Base-by-base conservation (phyloP, 2,329 filamentous ascomycete species). In the Venturia carpophila region DNA sequence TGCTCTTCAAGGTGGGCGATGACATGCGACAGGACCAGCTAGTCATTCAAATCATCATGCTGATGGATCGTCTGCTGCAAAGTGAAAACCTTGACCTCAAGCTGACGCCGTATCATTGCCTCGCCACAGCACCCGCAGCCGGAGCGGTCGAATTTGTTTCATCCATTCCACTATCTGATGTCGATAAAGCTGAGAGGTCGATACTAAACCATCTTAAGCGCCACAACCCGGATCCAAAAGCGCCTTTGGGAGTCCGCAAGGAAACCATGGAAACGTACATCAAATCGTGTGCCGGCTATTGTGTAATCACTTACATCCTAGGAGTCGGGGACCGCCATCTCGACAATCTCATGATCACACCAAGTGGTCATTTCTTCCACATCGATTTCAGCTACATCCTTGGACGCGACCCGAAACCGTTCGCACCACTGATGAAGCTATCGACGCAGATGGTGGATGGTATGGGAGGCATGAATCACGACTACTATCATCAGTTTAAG, bases 381-480 rank as follows among this genome's bases (percentile, higher is more conserved):
- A 92, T 93, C 39, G 94, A 99, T 75, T 99, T 99, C 71, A 94
- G 95, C 52, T 99, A 96, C 76, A 99, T 99, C 68, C 87, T 99
- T 1, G 94, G 94, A 21, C 90, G 94, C 49, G 94, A 99, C 70
- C 94, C 94, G 0, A 99, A 99, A 73, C 94, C 94, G 0, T 97
- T 99, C 73, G 93, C 94, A 0, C 94, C 94, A 0, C 87, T 93
- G 63, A 96, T 99, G 88, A 99, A 99, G 76, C 85, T 99, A 10
- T 93, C 89, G 73, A 93, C 92, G 70, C 93, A 99, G 73, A 99
- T 99, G 94, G 91, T 97, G 3, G 94, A 99, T 72, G 94, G 92
- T 68, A 97, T 99, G 91, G 95, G 95, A 49, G 94, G 94, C 15
- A 83, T 87, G 9, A 83, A 84, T 42, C 91, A 89, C 3, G 85